Base-by-base conservation (phyloP, 208 protist species). In the Crithidia brevicula region DNA sequence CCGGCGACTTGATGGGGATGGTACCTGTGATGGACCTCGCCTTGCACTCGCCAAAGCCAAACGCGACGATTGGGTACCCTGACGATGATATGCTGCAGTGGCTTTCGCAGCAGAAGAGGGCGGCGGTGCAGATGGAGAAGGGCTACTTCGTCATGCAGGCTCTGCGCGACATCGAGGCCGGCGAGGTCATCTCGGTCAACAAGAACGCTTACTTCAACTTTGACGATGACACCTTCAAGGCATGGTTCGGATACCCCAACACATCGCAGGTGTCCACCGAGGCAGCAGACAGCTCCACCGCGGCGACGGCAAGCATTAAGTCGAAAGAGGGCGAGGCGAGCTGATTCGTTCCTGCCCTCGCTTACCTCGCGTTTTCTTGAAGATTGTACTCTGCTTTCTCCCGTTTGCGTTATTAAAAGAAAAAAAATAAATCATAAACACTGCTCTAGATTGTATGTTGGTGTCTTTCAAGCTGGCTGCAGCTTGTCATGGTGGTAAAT, bases 161-260 rank as follows among this genome's bases (percentile, higher is more conserved):
- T 2, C 62, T 92, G 58, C 85, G 83, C n/a, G 88, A 94, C 53
- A 94, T 96, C 68, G 60, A 89, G 38, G 66, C 67, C 18, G 87
- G 88, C 36, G 88, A 93, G 51, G 60, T 91, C 7, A 79, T 96
- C 53, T 81, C 88, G 16, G 85, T 92, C 9, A 74, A 96, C 73
- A 94, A 94, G 58, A 96, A 96, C 61, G 83, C 83, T 6, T 88
- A 83, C 63, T 96, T 94, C 54, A 87, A 92, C 77, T 94, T 96
- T 77, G 88, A 94, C 72, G 85, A 90, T 62, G 85, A 89, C 36
- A 82, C 80, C 18, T 96, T 96, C 69, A 79, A 91, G 71, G 86
- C 76, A 23, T 94, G 91, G 89, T 96, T 96, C 73, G 91, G 91
- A 4, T 94, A 84, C 63, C 81, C 81, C 1, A 92, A 94, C 65